These are phyloP conservation scores for Mallotus repandus DNA, from an alignment of 441 rosid genomes.

Conservation along the genomic window DNA sequence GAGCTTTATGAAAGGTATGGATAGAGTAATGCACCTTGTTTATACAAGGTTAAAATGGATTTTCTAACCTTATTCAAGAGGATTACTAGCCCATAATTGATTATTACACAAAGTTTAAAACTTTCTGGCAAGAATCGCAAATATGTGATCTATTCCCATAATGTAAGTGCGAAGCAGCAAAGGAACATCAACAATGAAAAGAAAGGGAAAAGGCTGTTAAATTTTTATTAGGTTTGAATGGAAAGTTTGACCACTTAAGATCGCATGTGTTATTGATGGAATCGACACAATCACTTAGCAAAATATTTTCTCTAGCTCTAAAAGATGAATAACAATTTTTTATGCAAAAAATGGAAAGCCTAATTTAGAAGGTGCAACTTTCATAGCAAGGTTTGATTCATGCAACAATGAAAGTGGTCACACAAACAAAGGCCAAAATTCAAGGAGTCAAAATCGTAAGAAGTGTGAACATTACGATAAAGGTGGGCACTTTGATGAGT, in stretches of 20 bases:
- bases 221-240: neutral
- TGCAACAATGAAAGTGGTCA: neutral
- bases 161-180: neutral
- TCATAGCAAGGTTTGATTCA: neutral
- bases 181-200: neutral
- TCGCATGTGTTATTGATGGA: neutral
- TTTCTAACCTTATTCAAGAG: neutral
- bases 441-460: neutral
- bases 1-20: slow-evolving; percentile 5
- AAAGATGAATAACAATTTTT: neutral
- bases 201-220: neutral
- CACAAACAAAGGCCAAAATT: neutral
- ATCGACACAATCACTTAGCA: neutral
- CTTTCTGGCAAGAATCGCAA: slow-evolving; percentile 1
- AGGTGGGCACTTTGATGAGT: neutral
- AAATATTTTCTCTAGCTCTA: neutral
- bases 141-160: neutral
- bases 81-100: neutral
- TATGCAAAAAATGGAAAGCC: neutral
- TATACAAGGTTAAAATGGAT: slow-evolving; percentile 4
- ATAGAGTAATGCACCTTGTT: slow-evolving; percentile 5
- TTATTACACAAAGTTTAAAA: slow-evolving; percentile 8
- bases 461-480: neutral
- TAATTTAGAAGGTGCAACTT: neutral
- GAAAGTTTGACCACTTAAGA: too few relatives aligned